Base-by-base conservation (phyloP, 495 filamentous ascomycete species). In the Penicillium pulvis region DNA sequence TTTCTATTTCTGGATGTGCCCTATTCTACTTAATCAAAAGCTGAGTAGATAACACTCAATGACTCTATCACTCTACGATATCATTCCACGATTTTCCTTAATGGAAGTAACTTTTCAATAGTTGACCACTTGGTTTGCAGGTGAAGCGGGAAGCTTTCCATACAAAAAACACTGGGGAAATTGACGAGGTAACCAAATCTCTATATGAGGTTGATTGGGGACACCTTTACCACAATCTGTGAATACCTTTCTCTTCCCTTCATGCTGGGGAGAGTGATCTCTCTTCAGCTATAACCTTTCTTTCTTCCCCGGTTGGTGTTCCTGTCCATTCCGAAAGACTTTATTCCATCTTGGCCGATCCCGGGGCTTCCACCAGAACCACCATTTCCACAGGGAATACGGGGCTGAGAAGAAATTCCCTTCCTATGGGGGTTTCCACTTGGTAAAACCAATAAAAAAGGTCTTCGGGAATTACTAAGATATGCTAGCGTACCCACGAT, bases 261-360 rank as follows among this genome's bases (percentile, higher is more conserved):
- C 7, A 41, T 41, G 6, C 7, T 14, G 6, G 1, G 33, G 28
- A 3, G 0, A 36, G 1, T 11, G 33, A 36, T 12, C 12, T 14
- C 33, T 12, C 10, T 12, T 2, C 2, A 10, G 33, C 12, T 12
- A 36, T 12, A 6, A 36, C 12, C 10, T 36, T 36, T 9, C 2
- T 9, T 11, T 36, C 33, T 36, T 36, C 33, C 33, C 33, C 33
- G 33, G 9, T 36, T 14, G 9, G 33, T 8, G 33, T 36, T 36
- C 33, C 33, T 36, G 33, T 36, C 33, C 33, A 36, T 36, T 8
- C 33, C 33, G 33, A 41, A 4, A 17, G 39, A 41, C 39, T 17
- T 5, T 55, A 47, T 58, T 28, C 4, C 45, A 50, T 62, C 55
- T 51, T 48, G 60, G 60, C 56, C 60, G 60, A 62, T 62, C 60